A percentile compares a stretch with the other conserved stretches of the same genome.
phyloP scores from a whole-genome alignment of 257 asterid genomes.

The Ilex asprella region DNA sequence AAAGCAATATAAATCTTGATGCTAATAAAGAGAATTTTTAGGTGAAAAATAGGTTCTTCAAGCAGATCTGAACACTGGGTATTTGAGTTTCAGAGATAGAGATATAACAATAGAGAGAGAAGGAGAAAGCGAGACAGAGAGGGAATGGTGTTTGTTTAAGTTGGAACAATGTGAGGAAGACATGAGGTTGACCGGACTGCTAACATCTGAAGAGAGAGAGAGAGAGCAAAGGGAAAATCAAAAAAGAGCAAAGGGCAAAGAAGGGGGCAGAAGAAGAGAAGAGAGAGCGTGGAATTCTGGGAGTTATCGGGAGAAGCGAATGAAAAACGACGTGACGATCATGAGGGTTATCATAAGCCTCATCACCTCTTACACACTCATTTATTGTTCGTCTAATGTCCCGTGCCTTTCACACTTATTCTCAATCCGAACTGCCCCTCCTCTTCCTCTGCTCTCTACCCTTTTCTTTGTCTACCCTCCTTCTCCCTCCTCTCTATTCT shows the following conservation, averaged over 20 bases:
- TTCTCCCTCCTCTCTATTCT: too few species aligned
- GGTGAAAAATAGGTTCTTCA: conserved; percentile 3
- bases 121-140: conserved; percentile 22
- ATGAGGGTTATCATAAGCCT: conserved; percentile 95
- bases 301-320: conserved; percentile 54
- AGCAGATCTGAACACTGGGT: conserved; percentile 14
- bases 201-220: not conserved
- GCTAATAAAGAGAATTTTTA: conserved; percentile 6
- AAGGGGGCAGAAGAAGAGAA: conserved; percentile 1
- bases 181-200: conserved; percentile 37
- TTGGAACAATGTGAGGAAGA: conserved; percentile 32
- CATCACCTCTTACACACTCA: conserved; percentile 64
- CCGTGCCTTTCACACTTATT: conserved; percentile 86
- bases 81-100: conserved; percentile 26
- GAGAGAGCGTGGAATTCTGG: conserved; percentile 60
- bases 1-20: conserved; percentile 7
- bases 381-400: conserved; percentile 61
- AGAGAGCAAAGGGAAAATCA: conserved; percentile 7
- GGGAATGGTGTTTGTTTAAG: conserved; percentile 33
- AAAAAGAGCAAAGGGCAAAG: not conserved
- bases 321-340: conserved; percentile 88
- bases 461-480: conserved; percentile 15
- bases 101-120: conserved; percentile 42
- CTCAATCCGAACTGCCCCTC: conserved; percentile 88
- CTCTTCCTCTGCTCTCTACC: conserved; percentile 13